A percentile compares a stretch with the other conserved stretches of the same genome.
phyloP scores from a whole-genome alignment of 2,329 filamentous ascomycete species.

The Claviceps sp. region DNA sequence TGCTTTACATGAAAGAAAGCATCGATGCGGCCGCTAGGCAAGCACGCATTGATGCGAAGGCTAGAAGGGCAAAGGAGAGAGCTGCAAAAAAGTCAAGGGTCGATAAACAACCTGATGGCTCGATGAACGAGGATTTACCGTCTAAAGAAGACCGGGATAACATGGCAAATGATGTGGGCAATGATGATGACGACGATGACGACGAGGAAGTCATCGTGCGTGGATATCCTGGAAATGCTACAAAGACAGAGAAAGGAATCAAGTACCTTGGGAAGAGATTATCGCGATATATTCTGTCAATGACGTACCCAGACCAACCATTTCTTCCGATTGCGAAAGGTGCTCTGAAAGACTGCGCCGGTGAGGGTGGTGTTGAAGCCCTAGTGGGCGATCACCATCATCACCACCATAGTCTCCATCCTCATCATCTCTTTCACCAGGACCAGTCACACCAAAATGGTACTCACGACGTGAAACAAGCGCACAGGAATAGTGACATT shows the following conservation, averaged over 20 bases:
- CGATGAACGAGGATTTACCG: too few relatives aligned
- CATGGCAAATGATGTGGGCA: slow-evolving; percentile 6
- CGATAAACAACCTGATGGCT: slow-evolving; percentile 1
- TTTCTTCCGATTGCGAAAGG: slow-evolving; percentile 54
- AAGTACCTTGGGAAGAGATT: slow-evolving; percentile 93
- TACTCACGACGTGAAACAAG: slow-evolving; percentile 28
- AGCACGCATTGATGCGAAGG: slow-evolving; percentile 55
- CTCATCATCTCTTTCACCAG: slow-evolving; percentile 23
- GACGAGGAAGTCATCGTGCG: slow-evolving; percentile 80
- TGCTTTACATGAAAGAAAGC: slow-evolving; percentile 94
- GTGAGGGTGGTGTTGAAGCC: slow-evolving; percentile 28
- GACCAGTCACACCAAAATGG: slow-evolving; percentile 29
- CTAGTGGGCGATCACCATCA: slow-evolving; percentile 22
- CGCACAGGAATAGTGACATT: slow-evolving; percentile 50
- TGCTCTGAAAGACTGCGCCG: slow-evolving; percentile 16
- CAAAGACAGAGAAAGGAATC: slow-evolving; percentile 84
- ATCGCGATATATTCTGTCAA: slow-evolving; percentile 75
- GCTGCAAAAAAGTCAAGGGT: slow-evolving; percentile 14
- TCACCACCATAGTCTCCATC: not conserved
- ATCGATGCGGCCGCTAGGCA: slow-evolving; percentile 75
- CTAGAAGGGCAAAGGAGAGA: slow-evolving; percentile 40
- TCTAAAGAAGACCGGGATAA: slow-evolving; percentile 9
- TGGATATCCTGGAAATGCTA: slow-evolving; percentile 81
- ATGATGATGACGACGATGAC: slow-evolving; percentile 45
- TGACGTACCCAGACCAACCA: slow-evolving; percentile 91